A percentile compares a stretch with the other conserved stretches of the same genome.
Conservation (phyloP, 345 rosid species). For the Turritis glabra region DNA sequence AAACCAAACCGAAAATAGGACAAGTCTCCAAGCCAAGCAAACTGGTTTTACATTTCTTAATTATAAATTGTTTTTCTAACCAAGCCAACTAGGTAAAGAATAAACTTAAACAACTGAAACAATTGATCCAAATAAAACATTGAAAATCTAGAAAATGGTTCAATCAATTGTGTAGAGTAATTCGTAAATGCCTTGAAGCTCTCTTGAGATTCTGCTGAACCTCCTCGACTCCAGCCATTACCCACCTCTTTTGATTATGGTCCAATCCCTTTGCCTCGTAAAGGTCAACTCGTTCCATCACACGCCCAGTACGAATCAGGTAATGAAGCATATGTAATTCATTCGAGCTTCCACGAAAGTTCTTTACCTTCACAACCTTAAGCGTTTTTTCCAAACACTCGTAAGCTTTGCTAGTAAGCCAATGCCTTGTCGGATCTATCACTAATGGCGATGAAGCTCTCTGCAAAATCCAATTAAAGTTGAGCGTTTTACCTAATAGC, state of each 20-base stretch:
- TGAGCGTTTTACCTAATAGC: background rate
- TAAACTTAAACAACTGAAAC: background rate
- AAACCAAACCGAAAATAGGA: background rate
- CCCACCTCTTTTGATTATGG: background rate
- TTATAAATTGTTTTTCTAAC: background rate
- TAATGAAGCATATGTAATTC: constrained; percentile 32
- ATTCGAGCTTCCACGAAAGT: constrained; percentile 18
- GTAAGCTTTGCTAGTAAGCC: constrained; percentile 6
- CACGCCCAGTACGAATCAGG: constrained; percentile 27
- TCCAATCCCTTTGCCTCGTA: constrained; percentile 14
- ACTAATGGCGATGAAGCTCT: background rate
- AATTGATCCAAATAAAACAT: background rate
- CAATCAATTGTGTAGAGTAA: constrained; percentile 13
- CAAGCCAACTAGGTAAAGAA: background rate
- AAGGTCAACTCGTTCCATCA: constrained; percentile 35
- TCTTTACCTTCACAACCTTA: constrained; percentile 43
- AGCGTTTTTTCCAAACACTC: constrained; percentile 38
- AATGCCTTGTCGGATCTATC: background rate
- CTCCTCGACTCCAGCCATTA: background rate
- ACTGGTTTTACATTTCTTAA: background rate
- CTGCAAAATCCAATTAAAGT: background rate
- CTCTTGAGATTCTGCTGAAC: background rate
- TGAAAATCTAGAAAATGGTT: background rate
- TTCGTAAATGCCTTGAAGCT: constrained; percentile 3
- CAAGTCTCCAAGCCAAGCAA: background rate